Evolutionary conservation across 192 early-diverging fungal genomes (phyloP), one percentile per base, ranked within the genome.

Genomic region (Obelidium mucronatum): DNA sequence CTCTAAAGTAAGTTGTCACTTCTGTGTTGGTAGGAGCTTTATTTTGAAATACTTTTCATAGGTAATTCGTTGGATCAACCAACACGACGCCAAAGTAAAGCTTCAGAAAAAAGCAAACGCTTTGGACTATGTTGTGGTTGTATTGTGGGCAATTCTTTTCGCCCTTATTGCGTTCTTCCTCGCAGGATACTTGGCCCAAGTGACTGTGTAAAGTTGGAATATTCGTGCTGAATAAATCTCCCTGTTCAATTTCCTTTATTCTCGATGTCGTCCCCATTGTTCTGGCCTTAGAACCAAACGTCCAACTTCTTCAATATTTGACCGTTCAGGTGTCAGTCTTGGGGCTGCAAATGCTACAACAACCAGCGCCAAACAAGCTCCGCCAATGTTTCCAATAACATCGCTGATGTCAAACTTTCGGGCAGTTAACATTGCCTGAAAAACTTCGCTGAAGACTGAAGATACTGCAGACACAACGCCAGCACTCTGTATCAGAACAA

Each of bases 61-160:
- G n/a, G 77, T 83, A 53, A 71, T 85, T 31, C 35, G 60, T 22
- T 85, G 84, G 84, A 85, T 80, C 48, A 58, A 78, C 19, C 40
- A 52, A 30, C 75, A 85, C 62, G 84, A 80, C 39, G 34, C 8
- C 6, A 36, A n/a, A 13, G n/a, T n/a, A n/a, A n/a, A n/a, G n/a
- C n/a, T n/a, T n/a, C n/a, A n/a, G n/a, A n/a, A n/a, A n/a, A n/a
- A n/a, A n/a, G n/a, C n/a, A n/a, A n/a, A n/a, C n/a, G n/a, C n/a
- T n/a, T n/a, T n/a, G n/a, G n/a, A n/a, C n/a, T n/a, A n/a, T n/a
- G n/a, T n/a, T n/a, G n/a, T n/a, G n/a, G n/a, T n/a, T n/a, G n/a
- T n/a, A n/a, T n/a, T n/a, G n/a, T n/a, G n/a, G n/a, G n/a, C n/a
- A n/a, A n/a, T n/a, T n/a, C n/a, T n/a, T n/a, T n/a, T n/a, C n/a